Conservation (phyloP, 2,329 filamentous ascomycete genomes). For the Alternaria ethzedia region DNA sequence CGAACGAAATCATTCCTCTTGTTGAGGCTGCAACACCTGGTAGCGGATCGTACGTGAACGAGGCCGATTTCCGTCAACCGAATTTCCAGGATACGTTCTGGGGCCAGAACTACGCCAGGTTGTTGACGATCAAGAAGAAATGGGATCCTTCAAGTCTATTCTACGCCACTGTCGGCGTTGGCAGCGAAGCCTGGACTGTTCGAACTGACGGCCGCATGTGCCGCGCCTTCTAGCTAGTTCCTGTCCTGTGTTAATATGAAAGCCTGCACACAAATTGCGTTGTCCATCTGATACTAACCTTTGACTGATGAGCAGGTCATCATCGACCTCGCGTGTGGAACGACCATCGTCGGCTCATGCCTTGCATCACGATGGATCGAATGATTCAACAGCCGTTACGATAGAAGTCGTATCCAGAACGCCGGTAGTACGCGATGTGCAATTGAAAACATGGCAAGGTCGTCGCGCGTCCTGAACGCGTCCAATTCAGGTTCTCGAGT, state of each 20-base stretch:
- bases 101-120: slow-evolving; percentile 29
- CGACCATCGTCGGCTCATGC: neutral
- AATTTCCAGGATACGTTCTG: slow-evolving; percentile 32
- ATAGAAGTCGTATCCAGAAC: neutral
- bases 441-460: neutral
- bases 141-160: slow-evolving; percentile 40
- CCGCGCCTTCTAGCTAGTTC: neutral
- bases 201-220: slow-evolving; percentile 21
- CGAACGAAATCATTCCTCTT: slow-evolving; percentile 20
- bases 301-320: neutral
- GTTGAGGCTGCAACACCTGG: slow-evolving; percentile 26
- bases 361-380: neutral
- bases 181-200: slow-evolving; percentile 33
- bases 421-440: neutral
- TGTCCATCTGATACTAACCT: neutral
- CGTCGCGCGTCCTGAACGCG: neutral
- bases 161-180: slow-evolving; percentile 35
- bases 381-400: neutral
- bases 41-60: slow-evolving; percentile 33
- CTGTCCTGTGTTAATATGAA: neutral
- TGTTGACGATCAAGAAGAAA: slow-evolving; percentile 37
- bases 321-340: neutral
- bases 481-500: slow-evolving; percentile 1
- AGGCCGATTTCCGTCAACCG: slow-evolving; percentile 31
- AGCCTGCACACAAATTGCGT: neutral